Conservation (phyloP, 352 stramenopile genomes). For the Blastocystis sp. region DNA sequence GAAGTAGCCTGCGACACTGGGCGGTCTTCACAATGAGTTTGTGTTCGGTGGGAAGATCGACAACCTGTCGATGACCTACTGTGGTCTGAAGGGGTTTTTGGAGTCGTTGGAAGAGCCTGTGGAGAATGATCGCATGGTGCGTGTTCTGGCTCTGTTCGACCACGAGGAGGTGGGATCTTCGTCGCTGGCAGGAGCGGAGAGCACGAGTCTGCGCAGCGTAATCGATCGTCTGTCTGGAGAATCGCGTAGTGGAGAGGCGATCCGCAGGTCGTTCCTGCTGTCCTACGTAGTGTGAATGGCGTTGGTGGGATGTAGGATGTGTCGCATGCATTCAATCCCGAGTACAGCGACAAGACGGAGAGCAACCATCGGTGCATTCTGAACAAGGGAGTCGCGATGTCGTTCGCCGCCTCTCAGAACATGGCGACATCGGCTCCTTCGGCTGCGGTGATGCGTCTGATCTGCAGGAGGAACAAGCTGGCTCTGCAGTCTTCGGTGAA, state of each 20-base stretch:
- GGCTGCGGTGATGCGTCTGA: conserved; percentile 5
- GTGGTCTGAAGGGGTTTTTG: conserved; percentile 24
- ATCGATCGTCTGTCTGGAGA: conserved; percentile 13
- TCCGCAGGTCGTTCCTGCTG: conserved; percentile 52
- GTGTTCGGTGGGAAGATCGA: conserved; percentile 86
- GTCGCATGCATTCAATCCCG: conserved; percentile 93
- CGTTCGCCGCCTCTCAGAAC: conserved; percentile 92
- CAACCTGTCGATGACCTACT: conserved; percentile 90
- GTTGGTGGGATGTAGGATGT: conserved; percentile 73
- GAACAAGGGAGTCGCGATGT: conserved; percentile 88
- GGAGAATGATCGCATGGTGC: conserved; percentile 20
- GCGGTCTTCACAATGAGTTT: conserved; percentile 84
- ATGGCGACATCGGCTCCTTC: conserved; percentile 89
- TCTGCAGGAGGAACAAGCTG: conserved; percentile 68
- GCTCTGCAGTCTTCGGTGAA: conserved; percentile 89
- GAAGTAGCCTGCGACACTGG: conserved; percentile 81
- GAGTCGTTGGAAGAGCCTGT: conserved; percentile 27
- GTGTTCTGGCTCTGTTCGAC: conserved; percentile 90
- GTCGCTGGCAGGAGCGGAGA: conserved; percentile 77
- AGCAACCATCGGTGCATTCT: conserved; percentile 81
- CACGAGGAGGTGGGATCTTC: conserved; percentile 91
- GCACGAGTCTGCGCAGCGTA: conserved; percentile 63
- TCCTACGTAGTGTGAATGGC: not conserved
- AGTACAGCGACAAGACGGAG: conserved; percentile 94
- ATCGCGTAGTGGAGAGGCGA: not conserved